Percentiles rank a stretch among this genome's conserved stretches.
These are phyloP conservation scores for Torulaspora maleeae DNA, from an alignment of 805 yeast genomes.

Conservation along the genomic window DNA sequence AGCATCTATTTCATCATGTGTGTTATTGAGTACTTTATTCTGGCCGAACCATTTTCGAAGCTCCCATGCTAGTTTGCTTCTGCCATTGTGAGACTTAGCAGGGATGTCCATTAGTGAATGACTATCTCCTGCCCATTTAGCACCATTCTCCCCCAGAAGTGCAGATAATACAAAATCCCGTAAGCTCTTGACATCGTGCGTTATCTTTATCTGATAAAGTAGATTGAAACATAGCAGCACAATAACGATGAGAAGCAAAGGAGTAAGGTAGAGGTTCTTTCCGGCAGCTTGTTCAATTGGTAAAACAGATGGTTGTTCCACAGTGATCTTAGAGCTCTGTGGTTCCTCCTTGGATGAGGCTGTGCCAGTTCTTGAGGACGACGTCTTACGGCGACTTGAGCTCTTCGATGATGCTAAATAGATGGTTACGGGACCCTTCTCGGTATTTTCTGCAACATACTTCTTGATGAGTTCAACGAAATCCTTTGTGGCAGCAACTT, in stretches of 20 bases:
- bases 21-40: not conserved
- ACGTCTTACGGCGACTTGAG: not conserved
- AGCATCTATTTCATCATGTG: not conserved
- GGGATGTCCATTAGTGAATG: slow-evolving; percentile 6
- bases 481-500: slow-evolving; percentile 54
- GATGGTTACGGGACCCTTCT: slow-evolving; percentile 11
- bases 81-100: slow-evolving; percentile 1
- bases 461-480: slow-evolving; percentile 35
- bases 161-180: not conserved
- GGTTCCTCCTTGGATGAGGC: not conserved
- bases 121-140: not conserved
- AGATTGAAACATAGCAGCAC: slow-evolving; percentile 11
- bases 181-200: slow-evolving; percentile 10
- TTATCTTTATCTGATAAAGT: slow-evolving; percentile 14
- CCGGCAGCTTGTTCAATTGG: not conserved
- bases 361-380: not conserved
- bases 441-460: slow-evolving; percentile 23
- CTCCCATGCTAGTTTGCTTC: not conserved
- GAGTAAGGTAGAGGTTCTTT: not conserved
- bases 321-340: not conserved
- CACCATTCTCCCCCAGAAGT: not conserved
- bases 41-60: slow-evolving; percentile 2
- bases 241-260: slow-evolving; percentile 10
- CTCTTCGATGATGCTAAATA: slow-evolving; percentile 3
- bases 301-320: not conserved